Base-by-base conservation (phyloP, 768 basidiomycete genomes). In the Wakefieldia striispora region DNA sequence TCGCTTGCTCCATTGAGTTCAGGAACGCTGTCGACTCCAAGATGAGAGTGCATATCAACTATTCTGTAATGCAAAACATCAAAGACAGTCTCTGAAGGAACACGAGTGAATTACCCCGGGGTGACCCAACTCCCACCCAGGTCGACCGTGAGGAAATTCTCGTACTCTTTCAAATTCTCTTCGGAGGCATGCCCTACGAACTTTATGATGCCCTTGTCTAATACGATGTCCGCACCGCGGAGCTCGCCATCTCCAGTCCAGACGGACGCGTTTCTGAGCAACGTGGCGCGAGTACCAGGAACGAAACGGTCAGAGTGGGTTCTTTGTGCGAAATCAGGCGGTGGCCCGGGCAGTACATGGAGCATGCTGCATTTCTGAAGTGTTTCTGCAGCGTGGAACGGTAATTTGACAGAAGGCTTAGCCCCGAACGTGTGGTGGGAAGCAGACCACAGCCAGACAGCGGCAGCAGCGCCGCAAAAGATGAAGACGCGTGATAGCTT, bases 21-120 rank as follows among this genome's bases (percentile, higher is more conserved):
- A 0, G 94, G 94, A 13, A 77, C 62, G 37, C 84, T 82, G 54
- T 79, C 65, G 6, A 95, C 71, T 3, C 91, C 94, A 36, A 93
- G 67, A 63, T 94, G 91, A 5, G 90, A 89, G 66, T 91, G 83
- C 56, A 88, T 67, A 59, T 90, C 86, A 26, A 89, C 83, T 49
- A 74, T 81, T 40, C 57, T 59, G 37, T 27, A 43, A 23, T 40
- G 33, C 37, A 55, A 39, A 7, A 64, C 61, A 16, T 67, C 19
- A 81, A 43, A 70, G 69, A 75, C 62, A 60, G 60, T 64, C 13
- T 50, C 19, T 43, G n/a, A 66, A 50, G 20, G 64, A 43, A 29
- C 56, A 55, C 40, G 41, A 60, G 23, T 47, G 49, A 42, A 66
- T 48, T 64, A 86, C 86, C 80, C 83, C 49, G 84, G 85, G 1